phyloP scores from a whole-genome alignment of 768 basidiomycete species.

The Ramaria sp. region DNA sequence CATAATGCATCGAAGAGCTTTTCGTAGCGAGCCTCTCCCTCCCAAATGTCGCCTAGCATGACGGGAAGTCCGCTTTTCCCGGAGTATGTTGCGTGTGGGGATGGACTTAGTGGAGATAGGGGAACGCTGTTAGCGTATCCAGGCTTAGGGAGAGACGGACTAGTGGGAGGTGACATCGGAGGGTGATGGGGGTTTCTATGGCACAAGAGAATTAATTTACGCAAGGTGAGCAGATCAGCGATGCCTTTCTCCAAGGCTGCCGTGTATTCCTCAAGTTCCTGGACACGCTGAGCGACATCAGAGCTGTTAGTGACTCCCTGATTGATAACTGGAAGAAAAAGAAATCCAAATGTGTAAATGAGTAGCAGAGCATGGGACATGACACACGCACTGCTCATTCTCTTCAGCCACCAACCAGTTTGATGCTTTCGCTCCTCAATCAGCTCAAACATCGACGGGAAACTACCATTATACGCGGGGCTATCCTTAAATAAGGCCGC shows the following conservation, averaged over 20 bases:
- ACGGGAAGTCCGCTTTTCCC: neutral
- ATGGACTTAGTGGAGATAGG: neutral
- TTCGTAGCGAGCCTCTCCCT: conserved; percentile 58
- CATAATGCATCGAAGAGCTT: conserved; percentile 56
- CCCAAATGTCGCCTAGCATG: conserved; percentile 49
- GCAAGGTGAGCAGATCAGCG: conserved; percentile 43
- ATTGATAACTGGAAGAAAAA: conserved; percentile 30
- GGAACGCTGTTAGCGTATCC: neutral
- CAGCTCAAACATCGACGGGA: conserved; percentile 56
- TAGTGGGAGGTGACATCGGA: conserved; percentile 37
- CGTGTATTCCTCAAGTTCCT: conserved; percentile 46
- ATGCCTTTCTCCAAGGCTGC: conserved; percentile 39
- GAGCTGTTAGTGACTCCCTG: conserved; percentile 36
- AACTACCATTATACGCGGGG: conserved; percentile 44
- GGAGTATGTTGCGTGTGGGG: conserved; percentile 28
- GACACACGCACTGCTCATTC: conserved; percentile 52
- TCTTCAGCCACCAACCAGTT: conserved; percentile 78
- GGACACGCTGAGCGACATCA: conserved; percentile 28
- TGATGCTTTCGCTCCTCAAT: conserved; percentile 58
- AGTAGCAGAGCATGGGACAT: neutral
- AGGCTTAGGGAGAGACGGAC: conserved; percentile 20
- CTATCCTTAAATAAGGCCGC: conserved; percentile 78
- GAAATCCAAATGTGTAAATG: neutral
- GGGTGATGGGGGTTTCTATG: conserved; percentile 44
- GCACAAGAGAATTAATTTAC: conserved; percentile 57